These are phyloP conservation scores for Candida sakaeoensis DNA, from an alignment of 805 yeast species.

Conservation along the genomic window DNA sequence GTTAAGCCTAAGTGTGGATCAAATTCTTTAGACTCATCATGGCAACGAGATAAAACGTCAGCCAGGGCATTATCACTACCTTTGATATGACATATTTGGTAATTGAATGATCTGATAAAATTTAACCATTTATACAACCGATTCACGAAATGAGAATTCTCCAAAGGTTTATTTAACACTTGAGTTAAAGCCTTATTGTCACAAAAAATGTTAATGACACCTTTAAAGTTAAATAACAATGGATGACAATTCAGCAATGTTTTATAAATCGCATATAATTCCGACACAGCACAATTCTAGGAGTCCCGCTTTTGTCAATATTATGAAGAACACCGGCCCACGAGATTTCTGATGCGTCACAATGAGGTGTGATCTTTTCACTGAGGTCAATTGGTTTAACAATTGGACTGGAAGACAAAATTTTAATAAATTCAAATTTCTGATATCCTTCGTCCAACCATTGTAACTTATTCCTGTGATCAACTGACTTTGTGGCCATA, in stretches of 20 bases:
- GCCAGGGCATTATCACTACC: conserved; percentile 1
- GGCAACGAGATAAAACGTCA: conserved; percentile 1
- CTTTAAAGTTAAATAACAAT: not conserved
- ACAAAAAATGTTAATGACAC: conserved; percentile 3
- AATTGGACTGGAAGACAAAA: not conserved
- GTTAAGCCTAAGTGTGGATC: too few relatives aligned
- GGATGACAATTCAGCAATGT: not conserved
- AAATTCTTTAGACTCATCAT: not conserved
- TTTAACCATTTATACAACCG: not conserved
- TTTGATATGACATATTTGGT: not conserved
- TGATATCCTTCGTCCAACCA: too few relatives aligned
- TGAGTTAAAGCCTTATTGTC: conserved; percentile 2
- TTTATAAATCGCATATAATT: conserved; percentile 1
- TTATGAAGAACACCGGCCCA: not conserved
- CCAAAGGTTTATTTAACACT: not conserved
- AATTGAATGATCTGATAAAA: not conserved
- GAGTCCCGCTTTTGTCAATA: too few relatives aligned
- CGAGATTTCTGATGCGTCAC: not conserved
- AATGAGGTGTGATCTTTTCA: not conserved
- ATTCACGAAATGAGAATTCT: too few relatives aligned
- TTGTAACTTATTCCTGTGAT: too few relatives aligned
- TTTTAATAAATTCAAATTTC: too few relatives aligned
- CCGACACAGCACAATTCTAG: too few relatives aligned
- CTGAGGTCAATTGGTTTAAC: not conserved
- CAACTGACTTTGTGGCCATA: too few relatives aligned